Evolutionary conservation across 257 asterid species (phyloP).

Genomic region (Linaria vulgaris): DNA sequence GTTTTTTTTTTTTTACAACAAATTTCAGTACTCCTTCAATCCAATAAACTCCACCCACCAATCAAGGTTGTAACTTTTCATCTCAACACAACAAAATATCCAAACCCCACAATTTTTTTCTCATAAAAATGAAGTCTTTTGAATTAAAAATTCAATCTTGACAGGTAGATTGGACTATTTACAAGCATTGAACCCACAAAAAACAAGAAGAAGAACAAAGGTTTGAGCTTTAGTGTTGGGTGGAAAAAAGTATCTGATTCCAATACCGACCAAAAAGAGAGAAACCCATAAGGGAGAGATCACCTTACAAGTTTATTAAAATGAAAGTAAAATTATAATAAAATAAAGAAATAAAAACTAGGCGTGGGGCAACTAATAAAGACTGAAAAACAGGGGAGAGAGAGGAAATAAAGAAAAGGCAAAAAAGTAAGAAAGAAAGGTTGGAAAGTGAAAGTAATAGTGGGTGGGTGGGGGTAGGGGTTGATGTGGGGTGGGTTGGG

Average conservation of each 20-base stretch:
- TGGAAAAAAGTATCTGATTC: slow-evolving; percentile 42
- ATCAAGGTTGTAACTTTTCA: slow-evolving; percentile 20
- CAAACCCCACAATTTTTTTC: slow-evolving; percentile 28
- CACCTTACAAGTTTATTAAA: slow-evolving; percentile 52
- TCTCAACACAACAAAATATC: background rate
- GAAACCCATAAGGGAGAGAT: slow-evolving; percentile 34
- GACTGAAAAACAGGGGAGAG: slow-evolving; percentile 31
- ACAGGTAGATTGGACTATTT: slow-evolving; percentile 30
- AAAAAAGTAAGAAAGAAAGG: slow-evolving; percentile 29
- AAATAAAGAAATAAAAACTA: slow-evolving; percentile 5
- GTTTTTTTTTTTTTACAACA: background rate
- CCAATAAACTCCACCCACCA: slow-evolving; percentile 21
- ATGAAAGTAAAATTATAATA: slow-evolving; percentile 33
- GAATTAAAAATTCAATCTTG: slow-evolving; percentile 35
- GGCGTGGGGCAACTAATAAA: slow-evolving; percentile 80
- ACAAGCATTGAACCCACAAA: slow-evolving; percentile 27
- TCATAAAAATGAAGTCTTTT: slow-evolving; percentile 12
- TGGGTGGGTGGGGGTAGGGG: slow-evolving; percentile 11
- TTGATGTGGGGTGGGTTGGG: background rate
- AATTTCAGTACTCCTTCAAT: background rate
- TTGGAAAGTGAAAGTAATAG: slow-evolving; percentile 41
- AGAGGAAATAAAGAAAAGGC: slow-evolving; percentile 1
- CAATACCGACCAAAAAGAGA: slow-evolving; percentile 52
- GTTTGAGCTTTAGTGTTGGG: slow-evolving; percentile 27
- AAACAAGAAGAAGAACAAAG: slow-evolving; percentile 16